These are phyloP conservation scores for Eimeria sp. DNA, from an alignment of 169 alveolate species.

Conservation along the genomic window DNA sequence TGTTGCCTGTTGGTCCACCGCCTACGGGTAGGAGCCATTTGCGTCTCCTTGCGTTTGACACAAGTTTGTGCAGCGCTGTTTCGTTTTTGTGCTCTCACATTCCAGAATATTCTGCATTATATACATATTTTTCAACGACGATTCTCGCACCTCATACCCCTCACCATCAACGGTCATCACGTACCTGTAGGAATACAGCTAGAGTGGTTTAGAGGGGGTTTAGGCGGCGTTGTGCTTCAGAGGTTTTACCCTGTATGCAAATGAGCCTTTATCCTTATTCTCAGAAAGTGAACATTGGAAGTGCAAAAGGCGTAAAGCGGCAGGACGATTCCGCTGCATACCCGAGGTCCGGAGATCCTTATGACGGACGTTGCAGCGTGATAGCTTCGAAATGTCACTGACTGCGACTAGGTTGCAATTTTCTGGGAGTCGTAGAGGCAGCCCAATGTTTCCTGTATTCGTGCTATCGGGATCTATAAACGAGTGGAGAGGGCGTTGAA, in stretches of 20 bases:
- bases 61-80: neutral
- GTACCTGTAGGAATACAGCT: neutral
- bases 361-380: neutral
- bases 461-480: neutral
- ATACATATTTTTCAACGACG: neutral
- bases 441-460: neutral
- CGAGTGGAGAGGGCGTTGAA: neutral
- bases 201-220: neutral
- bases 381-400: neutral
- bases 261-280: neutral
- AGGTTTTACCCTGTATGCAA: neutral
- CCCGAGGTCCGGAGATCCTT: neutral
- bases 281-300: neutral
- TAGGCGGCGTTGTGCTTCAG: neutral
- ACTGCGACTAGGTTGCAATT: neutral
- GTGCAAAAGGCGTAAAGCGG: neutral
- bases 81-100: neutral
- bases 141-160: neutral
- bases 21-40: neutral
- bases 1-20: neutral
- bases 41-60: neutral
- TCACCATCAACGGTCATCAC: neutral
- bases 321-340: neutral
- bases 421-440: neutral
- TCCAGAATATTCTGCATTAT: neutral